phyloP scores from a whole-genome alignment of 2,329 filamentous ascomycete genomes.

The Periconia sp. region DNA sequence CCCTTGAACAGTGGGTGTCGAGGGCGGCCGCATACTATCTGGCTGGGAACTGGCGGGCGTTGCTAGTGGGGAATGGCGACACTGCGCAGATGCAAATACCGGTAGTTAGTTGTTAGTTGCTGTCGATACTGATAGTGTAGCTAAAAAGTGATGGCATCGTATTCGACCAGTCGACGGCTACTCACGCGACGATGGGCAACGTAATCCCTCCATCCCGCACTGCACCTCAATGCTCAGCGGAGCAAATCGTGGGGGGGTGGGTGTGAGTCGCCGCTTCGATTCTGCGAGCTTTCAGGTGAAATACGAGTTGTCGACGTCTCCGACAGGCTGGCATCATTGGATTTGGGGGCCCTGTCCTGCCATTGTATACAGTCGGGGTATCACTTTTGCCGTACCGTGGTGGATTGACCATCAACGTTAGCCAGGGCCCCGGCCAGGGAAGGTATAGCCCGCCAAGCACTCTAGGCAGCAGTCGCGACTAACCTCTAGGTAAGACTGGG shows the following conservation, averaged over 20 bases:
- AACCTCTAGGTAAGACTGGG: neutral
- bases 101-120: neutral
- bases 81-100: too few species aligned
- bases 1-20: slow-evolving; percentile 14
- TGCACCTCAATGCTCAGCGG: slow-evolving; percentile 1
- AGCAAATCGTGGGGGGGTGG: slow-evolving; percentile 10
- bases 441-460: neutral
- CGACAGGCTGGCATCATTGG: neutral
- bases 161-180: slow-evolving; percentile 1
- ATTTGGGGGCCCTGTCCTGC: neutral
- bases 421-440: slow-evolving; percentile 7
- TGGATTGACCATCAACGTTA: too few species aligned
- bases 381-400: slow-evolving; percentile 12
- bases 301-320: slow-evolving; percentile 4
- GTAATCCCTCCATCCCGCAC: slow-evolving; percentile 1
- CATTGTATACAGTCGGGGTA: slow-evolving; percentile 20
- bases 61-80: too few species aligned
- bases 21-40: slow-evolving; percentile 3
- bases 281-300: slow-evolving; percentile 9
- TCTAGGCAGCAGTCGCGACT: slow-evolving; percentile 23
- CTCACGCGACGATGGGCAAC: slow-evolving; percentile 6
- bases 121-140: neutral
- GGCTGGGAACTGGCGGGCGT: slow-evolving; percentile 15
- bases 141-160: neutral
- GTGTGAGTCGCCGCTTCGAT: neutral